Evolutionary conservation across 1,284 basidiomycete genomes (phyloP).

Genomic region (Rhodotorula sp.): DNA sequence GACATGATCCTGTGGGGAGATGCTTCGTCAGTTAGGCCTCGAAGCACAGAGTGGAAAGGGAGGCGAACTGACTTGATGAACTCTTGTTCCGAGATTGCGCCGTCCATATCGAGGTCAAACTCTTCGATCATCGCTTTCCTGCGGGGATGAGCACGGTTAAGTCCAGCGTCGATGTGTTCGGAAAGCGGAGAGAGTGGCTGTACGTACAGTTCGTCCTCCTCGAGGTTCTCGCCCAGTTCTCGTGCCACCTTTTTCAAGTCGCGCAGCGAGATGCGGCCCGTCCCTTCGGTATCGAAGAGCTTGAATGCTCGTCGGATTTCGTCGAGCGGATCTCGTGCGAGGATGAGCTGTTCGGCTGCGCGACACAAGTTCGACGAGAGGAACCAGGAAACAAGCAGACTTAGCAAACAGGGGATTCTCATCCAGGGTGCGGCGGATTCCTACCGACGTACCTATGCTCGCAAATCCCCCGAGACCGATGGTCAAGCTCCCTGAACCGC

Average conservation of each 20-base stretch:
- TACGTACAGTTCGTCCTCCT: conserved; percentile 94
- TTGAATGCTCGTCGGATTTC: conserved; percentile 94
- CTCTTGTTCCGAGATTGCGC: conserved; percentile 92
- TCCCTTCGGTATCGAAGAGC: conserved; percentile 93
- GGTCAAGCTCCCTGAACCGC: conserved; percentile 3
- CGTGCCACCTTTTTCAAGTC: conserved; percentile 93
- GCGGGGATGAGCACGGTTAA: conserved; percentile 1
- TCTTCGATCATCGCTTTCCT: conserved; percentile 99
- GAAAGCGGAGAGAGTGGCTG: conserved; percentile 1
- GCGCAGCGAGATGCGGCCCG: conserved; percentile 87
- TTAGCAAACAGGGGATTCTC: background rate
- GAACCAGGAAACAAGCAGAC: background rate
- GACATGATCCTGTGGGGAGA: conserved; percentile 10
- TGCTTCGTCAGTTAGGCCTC: background rate
- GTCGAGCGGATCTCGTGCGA: conserved; percentile 91
- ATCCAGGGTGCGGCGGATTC: background rate
- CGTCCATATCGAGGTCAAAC: conserved; percentile 98
- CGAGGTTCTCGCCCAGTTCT: conserved; percentile 92
- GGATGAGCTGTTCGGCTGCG: conserved; percentile 89
- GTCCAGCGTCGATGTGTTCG: background rate
- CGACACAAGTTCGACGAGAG: background rate
- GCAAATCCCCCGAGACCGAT: conserved; percentile 16
- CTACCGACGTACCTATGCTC: conserved; percentile 14
- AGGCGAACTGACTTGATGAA: conserved; percentile 59
- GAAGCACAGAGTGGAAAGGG: background rate